Base-by-base conservation (phyloP, 257 asterid species). In the Fraxinus anomala region DNA sequence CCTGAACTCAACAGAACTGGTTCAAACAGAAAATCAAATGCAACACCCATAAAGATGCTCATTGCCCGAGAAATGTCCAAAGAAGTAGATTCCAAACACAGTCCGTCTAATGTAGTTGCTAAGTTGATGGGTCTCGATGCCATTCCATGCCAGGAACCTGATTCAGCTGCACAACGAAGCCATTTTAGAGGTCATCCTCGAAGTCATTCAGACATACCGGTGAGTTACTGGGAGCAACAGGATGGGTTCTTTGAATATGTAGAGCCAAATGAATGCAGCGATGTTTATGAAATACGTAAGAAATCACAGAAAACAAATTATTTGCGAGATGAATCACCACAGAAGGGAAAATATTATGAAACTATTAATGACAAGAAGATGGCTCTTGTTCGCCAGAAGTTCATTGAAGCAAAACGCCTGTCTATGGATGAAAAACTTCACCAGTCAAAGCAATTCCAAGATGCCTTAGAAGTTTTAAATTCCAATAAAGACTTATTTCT, bases 51-150 rank as follows among this genome's bases (percentile, higher is more conserved):
- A 89, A 96, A 96, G 90, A 89, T 86, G 96, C 97, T 92, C 70
- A 92, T 93, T 74, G 97, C 91, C 39, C 91, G 91, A 80, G 99
- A 96, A 81, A 93, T 96, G 98, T 90, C 98, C 77, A 93, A 89
- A 80, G 98, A 96, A 71, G 83, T 86, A 4, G 89, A 84, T 54
- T 76, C 85, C 42, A 81, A 83, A 70, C 87, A 85, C 51, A 89
- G 89, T 76, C 89, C 96, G 28, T 94, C 99, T 65, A 90, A 89
- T 87, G 82, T 96, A 73, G 96, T 96, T 82, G 99, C 98, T 47
- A 96, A 92, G 87, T 73, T 96, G 82, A 96, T 96, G 99, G 99
- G 99, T 44, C 99, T 96, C 77, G 98, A 96, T 82, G 72, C 92
- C 85, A 90, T 92, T 88, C 97, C 97, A 31, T 90, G 72, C 44